Evolutionary conservation across 352 stramenopile genomes (phyloP).

Genomic region (Globisporangium barbulae): DNA sequence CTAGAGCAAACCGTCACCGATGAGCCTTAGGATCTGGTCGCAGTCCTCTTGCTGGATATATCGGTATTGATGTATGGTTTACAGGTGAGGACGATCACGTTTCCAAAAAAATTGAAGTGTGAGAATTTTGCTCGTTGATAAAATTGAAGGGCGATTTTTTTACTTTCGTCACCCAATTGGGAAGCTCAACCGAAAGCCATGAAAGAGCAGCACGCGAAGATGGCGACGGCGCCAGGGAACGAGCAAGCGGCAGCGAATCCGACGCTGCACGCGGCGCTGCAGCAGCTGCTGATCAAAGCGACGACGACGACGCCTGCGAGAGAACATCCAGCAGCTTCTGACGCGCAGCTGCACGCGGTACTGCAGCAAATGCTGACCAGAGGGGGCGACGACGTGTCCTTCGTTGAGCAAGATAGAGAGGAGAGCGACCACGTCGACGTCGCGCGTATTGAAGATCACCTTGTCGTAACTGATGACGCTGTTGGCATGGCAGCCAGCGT

Average conservation of each 20-base stretch:
- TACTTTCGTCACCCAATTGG: too few species aligned
- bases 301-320: not conserved
- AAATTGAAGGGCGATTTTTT: too few species aligned
- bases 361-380: not conserved
- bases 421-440: not conserved
- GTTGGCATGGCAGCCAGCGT: not conserved
- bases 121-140: too few species aligned
- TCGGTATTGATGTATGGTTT: slow-evolving; percentile 12
- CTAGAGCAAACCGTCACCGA: slow-evolving; percentile 12
- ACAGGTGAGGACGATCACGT: not conserved
- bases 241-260: not conserved
- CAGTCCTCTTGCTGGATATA: slow-evolving; percentile 6
- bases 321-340: not conserved
- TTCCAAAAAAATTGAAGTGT: not conserved
- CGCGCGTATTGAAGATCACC: not conserved
- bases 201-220: not conserved
- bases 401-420: not conserved
- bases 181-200: not conserved
- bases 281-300: not conserved
- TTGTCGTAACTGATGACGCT: not conserved
- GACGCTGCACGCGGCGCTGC: not conserved
- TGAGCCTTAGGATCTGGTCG: not conserved
- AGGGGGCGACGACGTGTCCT: too few species aligned
- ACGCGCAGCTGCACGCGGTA: not conserved
- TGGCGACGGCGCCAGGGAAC: not conserved